phyloP scores from a whole-genome alignment of 2,329 filamentous ascomycete species.

The Myriosclerotinia duriaeana region DNA sequence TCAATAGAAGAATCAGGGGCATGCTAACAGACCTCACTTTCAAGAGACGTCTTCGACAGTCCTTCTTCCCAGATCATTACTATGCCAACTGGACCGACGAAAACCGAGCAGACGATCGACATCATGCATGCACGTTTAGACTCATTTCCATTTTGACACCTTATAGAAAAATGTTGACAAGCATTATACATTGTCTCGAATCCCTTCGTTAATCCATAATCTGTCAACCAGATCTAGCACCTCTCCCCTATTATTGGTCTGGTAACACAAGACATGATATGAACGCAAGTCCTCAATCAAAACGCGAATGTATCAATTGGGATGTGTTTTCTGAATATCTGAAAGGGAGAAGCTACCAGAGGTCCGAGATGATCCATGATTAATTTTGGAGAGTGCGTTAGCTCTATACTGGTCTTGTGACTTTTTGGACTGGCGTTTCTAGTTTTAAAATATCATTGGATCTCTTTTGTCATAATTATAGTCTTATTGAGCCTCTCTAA shows the following conservation, averaged over 20 bases:
- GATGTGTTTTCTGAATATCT: conserved; percentile 14
- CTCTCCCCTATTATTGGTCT: conserved; percentile 22
- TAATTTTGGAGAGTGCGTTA: neutral
- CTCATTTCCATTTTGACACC: too few species aligned
- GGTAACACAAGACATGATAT: conserved; percentile 13
- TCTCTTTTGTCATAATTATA: neutral
- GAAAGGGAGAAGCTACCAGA: conserved; percentile 15
- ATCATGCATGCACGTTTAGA: conserved; percentile 2
- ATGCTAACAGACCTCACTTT: neutral
- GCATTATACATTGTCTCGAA: conserved; percentile 17
- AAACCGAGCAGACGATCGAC: conserved; percentile 2
- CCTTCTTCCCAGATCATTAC: conserved; percentile 14
- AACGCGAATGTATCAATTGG: conserved; percentile 20
- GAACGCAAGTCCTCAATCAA: conserved; percentile 19
- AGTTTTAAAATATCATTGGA: neutral
- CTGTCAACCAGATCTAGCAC: conserved; percentile 22
- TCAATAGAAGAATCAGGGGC: too few species aligned
- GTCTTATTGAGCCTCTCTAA: neutral
- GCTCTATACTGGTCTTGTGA: neutral
- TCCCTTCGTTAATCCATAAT: conserved; percentile 20
- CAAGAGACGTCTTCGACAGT: conserved; percentile 20
- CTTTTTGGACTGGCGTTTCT: neutral
- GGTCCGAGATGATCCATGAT: conserved; percentile 16
- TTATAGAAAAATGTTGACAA: neutral
- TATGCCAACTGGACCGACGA: conserved; percentile 21